These are phyloP conservation scores for Zychaea mexicana DNA, from an alignment of 371 early-diverging fungal genomes.

Conservation along the genomic window DNA sequence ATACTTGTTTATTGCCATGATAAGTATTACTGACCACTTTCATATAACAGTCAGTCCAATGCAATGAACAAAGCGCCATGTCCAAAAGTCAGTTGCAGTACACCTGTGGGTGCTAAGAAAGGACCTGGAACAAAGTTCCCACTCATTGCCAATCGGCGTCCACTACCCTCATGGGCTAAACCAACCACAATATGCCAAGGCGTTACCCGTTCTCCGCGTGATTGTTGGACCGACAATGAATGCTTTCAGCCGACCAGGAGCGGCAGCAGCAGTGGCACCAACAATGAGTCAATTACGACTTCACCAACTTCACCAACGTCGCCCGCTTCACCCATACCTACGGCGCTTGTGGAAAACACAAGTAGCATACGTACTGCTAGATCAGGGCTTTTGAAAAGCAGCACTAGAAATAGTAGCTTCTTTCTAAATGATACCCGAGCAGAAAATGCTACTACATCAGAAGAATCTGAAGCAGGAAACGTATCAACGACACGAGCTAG, in stretches of 20 bases:
- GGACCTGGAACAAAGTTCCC: background rate
- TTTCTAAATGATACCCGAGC: background rate
- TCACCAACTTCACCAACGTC: background rate
- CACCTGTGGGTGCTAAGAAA: background rate
- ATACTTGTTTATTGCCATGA: too few species aligned
- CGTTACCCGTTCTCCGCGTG: background rate
- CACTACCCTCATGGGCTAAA: background rate
- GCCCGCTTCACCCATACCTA: background rate
- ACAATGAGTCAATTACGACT: background rate
- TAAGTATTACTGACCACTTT: too few species aligned
- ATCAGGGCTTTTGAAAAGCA: background rate
- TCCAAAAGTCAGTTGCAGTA: background rate
- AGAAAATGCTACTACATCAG: background rate
- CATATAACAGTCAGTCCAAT: background rate
- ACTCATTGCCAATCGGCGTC: background rate
- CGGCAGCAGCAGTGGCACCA: background rate
- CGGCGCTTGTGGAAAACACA: background rate
- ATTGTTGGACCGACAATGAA: background rate
- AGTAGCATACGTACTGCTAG: background rate
- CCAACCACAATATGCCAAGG: background rate
- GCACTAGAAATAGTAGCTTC: conserved; percentile 1
- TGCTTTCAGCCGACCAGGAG: too few species aligned
- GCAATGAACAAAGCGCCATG: background rate
- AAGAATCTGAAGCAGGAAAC: background rate
- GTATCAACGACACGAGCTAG: background rate